Conservation (phyloP, 2,329 filamentous ascomycete species). For the Alternaria sp. region DNA sequence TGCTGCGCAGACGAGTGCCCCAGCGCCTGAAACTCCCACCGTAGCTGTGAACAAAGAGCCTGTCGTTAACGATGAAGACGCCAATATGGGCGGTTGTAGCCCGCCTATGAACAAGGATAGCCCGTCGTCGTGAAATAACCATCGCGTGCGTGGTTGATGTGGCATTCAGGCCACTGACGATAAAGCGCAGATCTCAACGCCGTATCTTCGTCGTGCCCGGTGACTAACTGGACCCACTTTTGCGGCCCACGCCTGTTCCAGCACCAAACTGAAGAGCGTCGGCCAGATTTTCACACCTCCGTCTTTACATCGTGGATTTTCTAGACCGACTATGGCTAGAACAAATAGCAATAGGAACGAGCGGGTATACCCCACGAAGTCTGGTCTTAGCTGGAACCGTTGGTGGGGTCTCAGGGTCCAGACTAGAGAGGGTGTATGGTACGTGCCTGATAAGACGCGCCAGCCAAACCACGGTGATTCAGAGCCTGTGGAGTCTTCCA, state of each 20-base stretch:
- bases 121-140: neutral
- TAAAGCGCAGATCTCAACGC: neutral
- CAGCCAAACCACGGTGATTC: neutral
- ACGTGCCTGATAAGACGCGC: no score
- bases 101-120: neutral
- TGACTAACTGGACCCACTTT: neutral
- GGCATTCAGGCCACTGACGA: neutral
- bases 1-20: neutral
- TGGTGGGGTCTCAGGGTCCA: neutral
- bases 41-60: neutral
- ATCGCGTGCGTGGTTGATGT: neutral
- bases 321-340: no score
- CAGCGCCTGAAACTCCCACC: neutral
- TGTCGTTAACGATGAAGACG: neutral
- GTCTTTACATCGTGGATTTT: no score
- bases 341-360: no score
- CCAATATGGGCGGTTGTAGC: neutral
- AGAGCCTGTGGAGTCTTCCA: no score
- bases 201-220: neutral
- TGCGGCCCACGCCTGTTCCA: neutral
- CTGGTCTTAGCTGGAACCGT: neutral
- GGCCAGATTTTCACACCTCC: neutral
- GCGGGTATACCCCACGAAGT: neutral
- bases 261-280: neutral
- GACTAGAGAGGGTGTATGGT: neutral